phyloP scores from a whole-genome alignment of 371 early-diverging fungal species.

The Mucor saturninus region DNA sequence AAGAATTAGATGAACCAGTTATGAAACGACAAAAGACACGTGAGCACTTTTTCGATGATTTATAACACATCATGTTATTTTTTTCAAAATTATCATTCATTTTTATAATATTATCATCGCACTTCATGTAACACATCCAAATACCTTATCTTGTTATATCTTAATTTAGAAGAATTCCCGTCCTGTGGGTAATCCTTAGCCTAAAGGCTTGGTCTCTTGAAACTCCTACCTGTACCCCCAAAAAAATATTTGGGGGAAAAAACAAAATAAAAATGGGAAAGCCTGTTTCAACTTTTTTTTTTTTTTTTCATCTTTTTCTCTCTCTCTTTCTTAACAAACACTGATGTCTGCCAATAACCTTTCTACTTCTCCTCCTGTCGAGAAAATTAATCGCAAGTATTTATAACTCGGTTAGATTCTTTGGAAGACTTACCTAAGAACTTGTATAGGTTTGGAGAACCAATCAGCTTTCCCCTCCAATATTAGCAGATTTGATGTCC shows the following conservation, averaged over 20 bases:
- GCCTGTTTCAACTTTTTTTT: background rate
- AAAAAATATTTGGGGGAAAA: background rate
- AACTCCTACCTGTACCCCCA: background rate
- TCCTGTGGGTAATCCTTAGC: background rate
- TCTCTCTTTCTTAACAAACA: background rate
- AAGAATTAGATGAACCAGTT: background rate
- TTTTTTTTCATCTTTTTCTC: background rate
- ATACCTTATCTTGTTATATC: no score
- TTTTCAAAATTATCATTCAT: no score
- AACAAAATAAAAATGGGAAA: background rate
- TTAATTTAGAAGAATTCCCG: no score
- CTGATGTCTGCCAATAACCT: background rate
- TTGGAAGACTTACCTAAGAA: no score
- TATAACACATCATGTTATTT: background rate
- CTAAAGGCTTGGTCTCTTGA: no score
- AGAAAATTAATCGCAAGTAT: background rate
- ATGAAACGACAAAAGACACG: conserved; percentile 9
- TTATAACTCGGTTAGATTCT: no score
- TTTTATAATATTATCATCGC: no score
- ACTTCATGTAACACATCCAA: no score
- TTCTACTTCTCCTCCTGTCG: background rate
- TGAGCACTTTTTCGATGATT: conserved; percentile 9
- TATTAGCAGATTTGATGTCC: conserved; percentile 25
- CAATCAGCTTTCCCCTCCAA: conserved; percentile 1
- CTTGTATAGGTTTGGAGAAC: background rate